phyloP scores from a whole-genome alignment of 768 basidiomycete genomes.

The Lactarius quietus region DNA sequence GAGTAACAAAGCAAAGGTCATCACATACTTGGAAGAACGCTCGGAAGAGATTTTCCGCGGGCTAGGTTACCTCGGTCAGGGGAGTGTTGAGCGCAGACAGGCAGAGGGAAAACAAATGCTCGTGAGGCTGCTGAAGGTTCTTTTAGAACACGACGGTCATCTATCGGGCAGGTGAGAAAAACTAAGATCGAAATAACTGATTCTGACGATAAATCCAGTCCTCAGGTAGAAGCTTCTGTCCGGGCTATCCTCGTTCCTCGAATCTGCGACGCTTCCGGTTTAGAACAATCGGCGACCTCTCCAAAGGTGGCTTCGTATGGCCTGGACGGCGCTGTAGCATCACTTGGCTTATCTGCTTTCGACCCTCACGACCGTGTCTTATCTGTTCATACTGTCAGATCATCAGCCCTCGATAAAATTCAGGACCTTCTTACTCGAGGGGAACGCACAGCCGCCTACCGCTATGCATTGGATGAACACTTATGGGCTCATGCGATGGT shows the following conservation, averaged over 20 bases:
- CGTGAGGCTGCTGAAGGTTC: constrained; percentile 65
- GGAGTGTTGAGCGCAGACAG: constrained; percentile 49
- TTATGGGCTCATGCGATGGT: constrained; percentile 96
- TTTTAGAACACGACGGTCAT: constrained; percentile 89
- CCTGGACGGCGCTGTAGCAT: constrained; percentile 16
- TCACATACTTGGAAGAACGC: constrained; percentile 73
- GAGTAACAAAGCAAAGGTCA: constrained; percentile 75
- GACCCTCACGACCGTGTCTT: constrained; percentile 48
- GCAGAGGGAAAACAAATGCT: constrained; percentile 77
- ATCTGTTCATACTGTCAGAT: constrained; percentile 53
- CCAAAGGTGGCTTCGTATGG: constrained; percentile 18
- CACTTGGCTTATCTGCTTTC: constrained; percentile 26
- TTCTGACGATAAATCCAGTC: constrained; percentile 36
- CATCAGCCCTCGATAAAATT: constrained; percentile 71
- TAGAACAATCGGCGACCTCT: constrained; percentile 19
- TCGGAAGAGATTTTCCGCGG: constrained; percentile 75
- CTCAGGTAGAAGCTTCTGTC: constrained; percentile 69
- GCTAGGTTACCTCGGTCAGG: constrained; percentile 60
- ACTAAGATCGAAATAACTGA: background rate
- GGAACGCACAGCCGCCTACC: constrained; percentile 81
- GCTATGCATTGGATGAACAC: constrained; percentile 82
- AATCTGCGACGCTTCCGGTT: constrained; percentile 33
- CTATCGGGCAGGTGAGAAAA: constrained; percentile 76
- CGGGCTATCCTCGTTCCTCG: constrained; percentile 68
- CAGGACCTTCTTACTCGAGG: constrained; percentile 78